Conservation (phyloP, 495 filamentous ascomycete genomes). For the Talaromyces thailandensis region DNA sequence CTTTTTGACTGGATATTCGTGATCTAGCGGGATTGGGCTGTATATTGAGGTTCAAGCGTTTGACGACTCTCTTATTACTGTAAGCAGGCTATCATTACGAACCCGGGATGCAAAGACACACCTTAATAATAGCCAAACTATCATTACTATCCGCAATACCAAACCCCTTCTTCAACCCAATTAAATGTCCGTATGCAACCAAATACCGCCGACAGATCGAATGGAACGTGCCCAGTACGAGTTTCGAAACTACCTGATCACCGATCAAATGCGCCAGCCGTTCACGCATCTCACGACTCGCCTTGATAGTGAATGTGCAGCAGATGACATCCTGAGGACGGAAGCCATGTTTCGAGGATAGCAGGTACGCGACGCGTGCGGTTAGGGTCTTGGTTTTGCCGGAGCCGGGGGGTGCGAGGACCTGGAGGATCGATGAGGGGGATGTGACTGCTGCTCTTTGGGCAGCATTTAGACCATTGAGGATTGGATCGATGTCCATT, state of each 20-base stretch:
- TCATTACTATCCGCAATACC: slow-evolving; percentile 89
- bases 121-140: slow-evolving; percentile 59
- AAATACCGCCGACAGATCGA: slow-evolving; percentile 86
- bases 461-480: slow-evolving; percentile 72
- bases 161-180: slow-evolving; percentile 76
- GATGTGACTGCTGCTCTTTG: slow-evolving; percentile 83
- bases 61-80: slow-evolving; percentile 58
- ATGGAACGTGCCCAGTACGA: slow-evolving; percentile 94
- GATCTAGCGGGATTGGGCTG: slow-evolving; percentile 60
- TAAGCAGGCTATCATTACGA: slow-evolving; percentile 4
- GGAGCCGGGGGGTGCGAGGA: slow-evolving; percentile 78
- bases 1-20: slow-evolving; percentile 82
- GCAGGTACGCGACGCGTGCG: slow-evolving; percentile 87
- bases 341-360: slow-evolving; percentile 54
- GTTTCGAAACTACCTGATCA: slow-evolving; percentile 61
- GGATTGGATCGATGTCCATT: slow-evolving; percentile 38
- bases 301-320: slow-evolving; percentile 97
- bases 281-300: slow-evolving; percentile 90
- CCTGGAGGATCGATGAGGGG: slow-evolving; percentile 68
- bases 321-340: slow-evolving; percentile 90
- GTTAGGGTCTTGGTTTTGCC: slow-evolving; percentile 98
- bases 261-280: slow-evolving; percentile 73
- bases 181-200: slow-evolving; percentile 73
- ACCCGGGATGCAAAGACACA: slow-evolving; percentile 13
- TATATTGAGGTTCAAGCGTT: slow-evolving; percentile 56